Evolutionary conservation across 73 alveolate species (phyloP), one percentile per base, ranked within the genome.

Genomic region (Diophrys appendiculata): DNA sequence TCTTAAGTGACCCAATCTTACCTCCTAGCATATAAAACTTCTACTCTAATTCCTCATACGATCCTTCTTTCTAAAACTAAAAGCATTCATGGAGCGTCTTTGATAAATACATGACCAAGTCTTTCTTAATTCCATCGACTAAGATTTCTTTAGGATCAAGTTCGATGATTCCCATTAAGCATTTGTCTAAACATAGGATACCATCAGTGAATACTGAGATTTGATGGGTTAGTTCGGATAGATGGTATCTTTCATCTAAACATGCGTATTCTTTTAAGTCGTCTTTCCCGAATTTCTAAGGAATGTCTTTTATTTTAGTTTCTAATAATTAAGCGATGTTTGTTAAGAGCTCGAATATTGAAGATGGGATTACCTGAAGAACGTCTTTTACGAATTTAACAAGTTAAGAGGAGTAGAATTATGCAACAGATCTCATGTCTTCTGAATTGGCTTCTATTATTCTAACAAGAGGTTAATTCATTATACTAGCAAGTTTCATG

Each of bases 41-140:
- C 53, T 78, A 55, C 29, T 83, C 87, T 27, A 93, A 84, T 54
- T 84, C 92, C 24, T 73, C 90, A 56, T 73, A 76, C 55, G 67
- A 80, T 54, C 87, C 94, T 72, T 76, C 68, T 30, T 82, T 87
- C 14, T 65, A 69, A 74, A 93, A 93, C 69, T 81, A 90, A 30
- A 90, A 88, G 68, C 85, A 86, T 25, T 70, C 71, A 77, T 96
- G 98, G 68, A 92, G 86, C 25, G 80, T 81, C 33, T 75, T 82
- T 25, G 97, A 94, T 65, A 96, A 82, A 28, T 89, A 83, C 64
- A 68, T 91, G 54, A 96, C 93, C 68, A 96, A 86, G 86, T 96
- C 99, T 88, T 91, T 94, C 78, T 98, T 92, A 54, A 96, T 94
- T 52, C 99, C 99, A 78, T 96, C 95, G 52, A 93, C 98, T 82